phyloP scores from a whole-genome alignment of 2,329 filamentous ascomycete species.

The Leptographium lundbergii region DNA sequence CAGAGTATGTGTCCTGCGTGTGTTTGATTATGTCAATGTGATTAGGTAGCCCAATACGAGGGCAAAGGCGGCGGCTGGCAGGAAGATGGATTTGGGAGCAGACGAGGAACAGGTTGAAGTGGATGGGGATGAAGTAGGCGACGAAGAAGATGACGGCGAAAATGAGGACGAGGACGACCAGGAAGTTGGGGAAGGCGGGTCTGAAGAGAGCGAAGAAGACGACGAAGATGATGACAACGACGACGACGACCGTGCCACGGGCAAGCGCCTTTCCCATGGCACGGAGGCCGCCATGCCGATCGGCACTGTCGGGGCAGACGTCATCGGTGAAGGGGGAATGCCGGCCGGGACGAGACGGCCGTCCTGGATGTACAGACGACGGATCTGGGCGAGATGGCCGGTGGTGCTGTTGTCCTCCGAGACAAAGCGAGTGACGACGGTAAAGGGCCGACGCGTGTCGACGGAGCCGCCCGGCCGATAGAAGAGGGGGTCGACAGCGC shows the following conservation, averaged over 20 bases:
- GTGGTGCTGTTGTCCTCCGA: constrained; percentile 13
- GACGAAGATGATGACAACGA: too few relatives aligned
- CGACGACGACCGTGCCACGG: constrained; percentile 36
- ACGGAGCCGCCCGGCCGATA: constrained; percentile 14
- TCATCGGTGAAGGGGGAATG: constrained; percentile 10
- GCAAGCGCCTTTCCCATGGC: constrained; percentile 24
- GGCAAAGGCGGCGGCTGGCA: too few relatives aligned
- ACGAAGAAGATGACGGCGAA: too few relatives aligned
- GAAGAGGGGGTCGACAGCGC: constrained; percentile 16
- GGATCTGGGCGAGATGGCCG: constrained; percentile 28
- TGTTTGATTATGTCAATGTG: too few relatives aligned
- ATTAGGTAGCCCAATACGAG: too few relatives aligned
- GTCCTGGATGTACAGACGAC: constrained; percentile 34
- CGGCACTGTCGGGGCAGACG: constrained; percentile 10
- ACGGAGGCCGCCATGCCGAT: constrained; percentile 16
- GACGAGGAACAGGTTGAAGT: too few relatives aligned
- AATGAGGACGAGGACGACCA: too few relatives aligned
- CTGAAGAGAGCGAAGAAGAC: too few relatives aligned
- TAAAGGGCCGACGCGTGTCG: constrained; percentile 18
- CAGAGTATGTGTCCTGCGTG: too few relatives aligned
- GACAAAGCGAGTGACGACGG: constrained; percentile 36
- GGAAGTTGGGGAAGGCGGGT: too few relatives aligned
- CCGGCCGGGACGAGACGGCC: constrained; percentile 24
- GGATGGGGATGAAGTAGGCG: too few relatives aligned
- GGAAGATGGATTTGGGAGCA: too few relatives aligned